These are phyloP conservation scores for Iris macrosiphon DNA, from an alignment of 106 monocot species.

Conservation along the genomic window DNA sequence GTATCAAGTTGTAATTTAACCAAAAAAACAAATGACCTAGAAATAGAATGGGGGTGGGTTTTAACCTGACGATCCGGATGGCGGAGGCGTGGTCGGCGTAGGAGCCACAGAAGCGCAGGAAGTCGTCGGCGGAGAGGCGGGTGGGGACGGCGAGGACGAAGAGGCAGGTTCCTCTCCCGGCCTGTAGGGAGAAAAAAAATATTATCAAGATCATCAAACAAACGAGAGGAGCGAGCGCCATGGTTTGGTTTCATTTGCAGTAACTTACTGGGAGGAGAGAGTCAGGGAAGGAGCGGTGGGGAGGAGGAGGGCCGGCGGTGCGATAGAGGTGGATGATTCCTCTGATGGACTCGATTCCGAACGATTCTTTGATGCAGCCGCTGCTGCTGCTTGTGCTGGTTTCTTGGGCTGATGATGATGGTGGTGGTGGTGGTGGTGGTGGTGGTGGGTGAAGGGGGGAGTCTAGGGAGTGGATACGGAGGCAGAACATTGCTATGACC, in stretches of 20 bases:
- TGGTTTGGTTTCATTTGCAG: too few species aligned
- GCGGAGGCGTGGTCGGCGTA: constrained; percentile 30
- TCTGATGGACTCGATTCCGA: constrained; percentile 27
- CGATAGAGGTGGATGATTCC: constrained; percentile 69
- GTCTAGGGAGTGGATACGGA: constrained; percentile 56
- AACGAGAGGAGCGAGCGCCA: background rate
- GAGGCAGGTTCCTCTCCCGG: constrained; percentile 48
- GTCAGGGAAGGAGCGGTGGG: constrained; percentile 21
- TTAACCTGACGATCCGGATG: constrained; percentile 62
- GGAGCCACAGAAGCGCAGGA: constrained; percentile 60
- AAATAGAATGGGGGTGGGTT: too few species aligned
- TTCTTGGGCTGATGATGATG: background rate
- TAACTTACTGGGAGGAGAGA: constrained; percentile 44
- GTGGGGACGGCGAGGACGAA: constrained; percentile 62
- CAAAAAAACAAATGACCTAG: too few species aligned
- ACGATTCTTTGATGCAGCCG: constrained; percentile 13
- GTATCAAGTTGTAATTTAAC: too few species aligned
- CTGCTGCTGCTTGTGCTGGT: constrained; percentile 9
- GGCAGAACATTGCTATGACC: constrained; percentile 29
- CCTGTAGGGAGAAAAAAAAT: constrained; percentile 25
- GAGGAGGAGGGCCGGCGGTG: constrained; percentile 18
- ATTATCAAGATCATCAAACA: background rate
- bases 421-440: constrained; percentile 1
- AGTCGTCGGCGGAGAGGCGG: constrained; percentile 55
- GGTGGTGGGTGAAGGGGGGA: background rate